Percentiles rank a stretch among this genome's conserved stretches.
Evolutionary conservation across 225 moss, liverwort and hornwort species (phyloP).

Genomic region (Bryum argenteum): DNA sequence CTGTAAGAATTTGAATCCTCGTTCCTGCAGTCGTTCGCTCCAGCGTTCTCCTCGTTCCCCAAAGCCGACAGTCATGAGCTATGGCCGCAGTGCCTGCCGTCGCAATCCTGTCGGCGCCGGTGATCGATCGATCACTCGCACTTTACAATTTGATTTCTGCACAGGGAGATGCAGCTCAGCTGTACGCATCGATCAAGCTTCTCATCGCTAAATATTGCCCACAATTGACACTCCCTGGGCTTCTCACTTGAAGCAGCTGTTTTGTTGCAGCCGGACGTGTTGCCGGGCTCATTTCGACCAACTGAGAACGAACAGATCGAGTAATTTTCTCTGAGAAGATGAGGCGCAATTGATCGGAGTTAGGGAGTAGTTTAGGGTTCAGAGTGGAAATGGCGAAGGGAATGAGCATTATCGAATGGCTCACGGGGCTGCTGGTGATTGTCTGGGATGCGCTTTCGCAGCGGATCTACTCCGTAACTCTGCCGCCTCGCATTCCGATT

Average conservation of each 20-base stretch:
- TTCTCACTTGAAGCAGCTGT: neutral
- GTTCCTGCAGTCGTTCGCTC: neutral
- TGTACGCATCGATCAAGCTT: neutral
- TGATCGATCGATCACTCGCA: neutral
- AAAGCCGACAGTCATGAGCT: neutral
- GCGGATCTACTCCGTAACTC: conserved; percentile 50
- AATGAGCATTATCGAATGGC: conserved; percentile 28
- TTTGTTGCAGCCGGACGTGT: neutral
- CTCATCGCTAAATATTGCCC: neutral
- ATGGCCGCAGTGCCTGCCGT: neutral
- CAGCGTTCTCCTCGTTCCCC: neutral
- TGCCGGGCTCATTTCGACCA: neutral
- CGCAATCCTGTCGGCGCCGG: neutral
- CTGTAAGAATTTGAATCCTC: conserved; percentile 1
- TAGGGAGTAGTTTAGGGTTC: conserved; percentile 29
- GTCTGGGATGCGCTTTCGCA: conserved; percentile 54
- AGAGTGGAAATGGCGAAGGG: conserved; percentile 36
- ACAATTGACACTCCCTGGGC: neutral
- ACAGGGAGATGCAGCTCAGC: neutral
- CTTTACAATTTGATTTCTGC: neutral
- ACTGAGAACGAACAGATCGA: neutral
- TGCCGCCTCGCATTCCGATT: conserved; percentile 58
- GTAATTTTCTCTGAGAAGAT: neutral
- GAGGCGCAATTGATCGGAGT: neutral
- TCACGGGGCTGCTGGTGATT: conserved; percentile 42